Conservation (phyloP, 2,329 filamentous ascomycete genomes). For the Diplodia sapinea region DNA sequence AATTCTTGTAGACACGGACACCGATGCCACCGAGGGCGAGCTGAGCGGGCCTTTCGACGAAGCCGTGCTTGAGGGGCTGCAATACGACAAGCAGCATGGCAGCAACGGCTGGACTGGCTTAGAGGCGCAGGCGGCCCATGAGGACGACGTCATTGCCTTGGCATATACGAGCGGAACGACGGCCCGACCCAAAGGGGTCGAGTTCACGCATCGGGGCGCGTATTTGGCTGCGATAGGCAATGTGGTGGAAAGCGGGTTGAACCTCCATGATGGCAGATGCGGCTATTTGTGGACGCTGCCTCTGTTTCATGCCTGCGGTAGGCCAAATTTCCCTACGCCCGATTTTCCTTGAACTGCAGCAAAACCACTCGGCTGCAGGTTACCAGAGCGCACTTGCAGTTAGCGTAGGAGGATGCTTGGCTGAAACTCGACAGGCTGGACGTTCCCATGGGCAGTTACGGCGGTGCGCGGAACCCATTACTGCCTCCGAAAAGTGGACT, state of each 20-base stretch:
- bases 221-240: conserved; percentile 88
- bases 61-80: conserved; percentile 79
- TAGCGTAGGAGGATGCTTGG: background rate
- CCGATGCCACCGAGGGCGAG: conserved; percentile 75
- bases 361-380: background rate
- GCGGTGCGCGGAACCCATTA: conserved; percentile 94
- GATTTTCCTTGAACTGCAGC: background rate
- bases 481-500: conserved; percentile 93
- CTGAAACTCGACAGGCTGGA: conserved; percentile 62
- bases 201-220: conserved; percentile 85
- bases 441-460: conserved; percentile 91
- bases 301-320: conserved; percentile 74
- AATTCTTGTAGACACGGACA: conserved; percentile 83
- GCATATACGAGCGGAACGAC: conserved; percentile 96
- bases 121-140: conserved; percentile 70
- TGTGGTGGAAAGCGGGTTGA: conserved; percentile 85
- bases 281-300: conserved; percentile 91
- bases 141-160: conserved; percentile 82
- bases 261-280: conserved; percentile 70
- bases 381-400: background rate
- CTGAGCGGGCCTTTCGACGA: conserved; percentile 81
- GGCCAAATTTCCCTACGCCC: background rate
- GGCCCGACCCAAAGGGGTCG: conserved; percentile 87
- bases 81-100: conserved; percentile 71
- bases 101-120: conserved; percentile 77